phyloP scores from a whole-genome alignment of 2,329 filamentous ascomycete species.

The Aspergillus chevalieri region DNA sequence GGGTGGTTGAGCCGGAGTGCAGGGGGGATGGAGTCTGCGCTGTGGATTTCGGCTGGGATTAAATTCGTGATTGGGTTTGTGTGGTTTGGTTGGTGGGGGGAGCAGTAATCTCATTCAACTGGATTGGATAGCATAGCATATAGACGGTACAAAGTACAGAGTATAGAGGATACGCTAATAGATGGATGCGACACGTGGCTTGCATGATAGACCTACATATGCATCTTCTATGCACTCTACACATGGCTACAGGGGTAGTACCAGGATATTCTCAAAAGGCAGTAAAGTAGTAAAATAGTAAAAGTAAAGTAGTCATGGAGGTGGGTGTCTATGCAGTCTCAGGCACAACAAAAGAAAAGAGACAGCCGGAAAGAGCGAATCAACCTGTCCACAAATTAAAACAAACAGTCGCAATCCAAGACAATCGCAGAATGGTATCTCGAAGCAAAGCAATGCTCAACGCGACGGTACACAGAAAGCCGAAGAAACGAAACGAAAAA shows the following conservation, averaged over 20 bases:
- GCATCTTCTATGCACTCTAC: neutral
- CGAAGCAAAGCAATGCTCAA: constrained; percentile 19
- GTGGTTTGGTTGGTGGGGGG: constrained; percentile 33
- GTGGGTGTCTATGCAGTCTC: constrained; percentile 13
- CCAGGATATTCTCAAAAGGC: constrained; percentile 18
- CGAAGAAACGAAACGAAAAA: neutral
- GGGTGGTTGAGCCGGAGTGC: constrained; percentile 39
- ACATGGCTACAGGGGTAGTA: neutral
- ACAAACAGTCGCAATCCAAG: constrained; percentile 11
- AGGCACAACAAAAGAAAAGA: neutral
- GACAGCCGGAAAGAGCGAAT: constrained; percentile 13
- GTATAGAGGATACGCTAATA: too few relatives aligned
- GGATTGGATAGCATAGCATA: too few relatives aligned
- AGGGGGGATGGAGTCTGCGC: constrained; percentile 38
- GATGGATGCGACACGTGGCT: too few relatives aligned
- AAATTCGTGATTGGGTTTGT: constrained; percentile 32
- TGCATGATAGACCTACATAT: too few relatives aligned
- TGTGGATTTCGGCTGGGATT: constrained; percentile 39
- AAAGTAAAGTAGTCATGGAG: neutral
- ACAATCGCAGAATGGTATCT: constrained; percentile 33
- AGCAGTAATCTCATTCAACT: too few relatives aligned
- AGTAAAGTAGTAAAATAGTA: constrained; percentile 25
- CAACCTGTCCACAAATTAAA: constrained; percentile 1
- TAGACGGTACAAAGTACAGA: too few relatives aligned
- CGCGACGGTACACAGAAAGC: neutral